Evolutionary conservation across 768 basidiomycete species (phyloP).

Genomic region (Mycena alexandri): DNA sequence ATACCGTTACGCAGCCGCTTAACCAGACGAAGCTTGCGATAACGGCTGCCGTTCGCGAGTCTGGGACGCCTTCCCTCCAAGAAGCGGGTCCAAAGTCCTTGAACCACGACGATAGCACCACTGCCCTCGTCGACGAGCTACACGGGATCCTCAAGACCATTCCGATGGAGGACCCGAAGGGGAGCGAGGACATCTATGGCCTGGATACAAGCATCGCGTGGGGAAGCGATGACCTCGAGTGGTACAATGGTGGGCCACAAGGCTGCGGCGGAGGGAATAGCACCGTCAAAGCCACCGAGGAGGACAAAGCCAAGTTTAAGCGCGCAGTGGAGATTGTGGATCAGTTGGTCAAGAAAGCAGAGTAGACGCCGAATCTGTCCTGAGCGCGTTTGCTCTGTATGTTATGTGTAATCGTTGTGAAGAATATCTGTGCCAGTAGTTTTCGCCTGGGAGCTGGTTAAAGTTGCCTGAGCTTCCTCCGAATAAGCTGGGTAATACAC

Average conservation of each 20-base stretch:
- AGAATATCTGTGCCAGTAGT: too few relatives aligned
- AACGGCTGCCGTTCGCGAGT: slow-evolving; percentile 59
- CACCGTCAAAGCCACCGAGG: slow-evolving; percentile 62
- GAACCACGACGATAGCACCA: slow-evolving; percentile 46
- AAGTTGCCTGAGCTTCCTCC: too few relatives aligned
- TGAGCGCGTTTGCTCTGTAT: too few relatives aligned
- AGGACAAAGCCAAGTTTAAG: slow-evolving; percentile 76
- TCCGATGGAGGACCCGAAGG: slow-evolving; percentile 67
- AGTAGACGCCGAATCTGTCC: slow-evolving; percentile 23
- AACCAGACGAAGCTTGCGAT: slow-evolving; percentile 57
- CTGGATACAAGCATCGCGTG: slow-evolving; percentile 75
- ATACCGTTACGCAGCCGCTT: slow-evolving; percentile 60
- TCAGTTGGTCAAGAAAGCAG: slow-evolving; percentile 56
- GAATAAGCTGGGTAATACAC: too few relatives aligned
- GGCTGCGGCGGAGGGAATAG: slow-evolving; percentile 71
- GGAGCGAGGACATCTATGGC: slow-evolving; percentile 81
- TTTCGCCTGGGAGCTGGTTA: too few relatives aligned
- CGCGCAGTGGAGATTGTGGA: slow-evolving; percentile 78
- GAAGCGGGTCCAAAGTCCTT: slow-evolving; percentile 59
- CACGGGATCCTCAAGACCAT: slow-evolving; percentile 68
- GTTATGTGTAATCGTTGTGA: too few relatives aligned
- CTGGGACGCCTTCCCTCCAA: slow-evolving; percentile 59
- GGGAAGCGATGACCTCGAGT: slow-evolving; percentile 67
- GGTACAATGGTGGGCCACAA: slow-evolving; percentile 71
- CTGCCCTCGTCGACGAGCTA: slow-evolving; percentile 69